Conservation (phyloP, 2,329 filamentous ascomycete species). For the Phyllosticta capitalensis region DNA sequence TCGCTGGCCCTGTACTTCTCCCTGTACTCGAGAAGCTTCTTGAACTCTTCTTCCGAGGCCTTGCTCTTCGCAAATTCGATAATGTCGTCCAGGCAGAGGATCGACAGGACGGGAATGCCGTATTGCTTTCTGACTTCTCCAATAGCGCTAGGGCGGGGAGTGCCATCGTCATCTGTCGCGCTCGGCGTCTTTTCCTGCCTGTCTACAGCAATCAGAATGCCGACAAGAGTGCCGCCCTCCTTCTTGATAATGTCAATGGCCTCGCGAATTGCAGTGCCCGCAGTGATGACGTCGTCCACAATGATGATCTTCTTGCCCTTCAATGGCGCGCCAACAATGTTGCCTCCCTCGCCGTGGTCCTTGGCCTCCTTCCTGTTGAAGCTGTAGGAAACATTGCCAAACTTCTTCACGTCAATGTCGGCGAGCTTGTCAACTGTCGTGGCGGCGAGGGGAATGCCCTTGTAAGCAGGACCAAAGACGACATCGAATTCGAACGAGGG, state of each 20-base stretch:
- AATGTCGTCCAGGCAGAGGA: conserved; percentile 77
- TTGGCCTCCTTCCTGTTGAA: conserved; percentile 97
- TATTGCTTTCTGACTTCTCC: conserved; percentile 77
- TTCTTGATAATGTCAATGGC: conserved; percentile 80
- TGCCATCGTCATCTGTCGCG: conserved; percentile 51
- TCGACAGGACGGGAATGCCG: conserved; percentile 71
- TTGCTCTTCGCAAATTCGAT: conserved; percentile 35
- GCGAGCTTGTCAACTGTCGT: conserved; percentile 67
- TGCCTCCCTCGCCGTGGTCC: conserved; percentile 89
- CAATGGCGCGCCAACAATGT: conserved; percentile 78
- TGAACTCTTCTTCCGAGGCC: conserved; percentile 37
- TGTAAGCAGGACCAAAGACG: conserved; percentile 91
- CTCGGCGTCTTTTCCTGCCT: conserved; percentile 71
- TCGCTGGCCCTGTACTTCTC: conserved; percentile 32
- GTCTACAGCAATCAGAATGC: conserved; percentile 82
- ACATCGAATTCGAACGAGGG: conserved; percentile 60
- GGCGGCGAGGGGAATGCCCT: conserved; percentile 85
- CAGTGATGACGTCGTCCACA: conserved; percentile 94
- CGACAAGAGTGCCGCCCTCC: conserved; percentile 75
- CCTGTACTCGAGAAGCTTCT: conserved; percentile 30
- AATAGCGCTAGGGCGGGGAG: conserved; percentile 68
- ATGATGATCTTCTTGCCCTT: conserved; percentile 81
- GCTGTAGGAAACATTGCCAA: conserved; percentile 65
- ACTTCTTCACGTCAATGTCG: conserved; percentile 55
- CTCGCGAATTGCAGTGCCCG: conserved; percentile 87